These are phyloP conservation scores for Cladosporium sp. DNA, from an alignment of 2,329 filamentous ascomycete species.

Conservation along the genomic window DNA sequence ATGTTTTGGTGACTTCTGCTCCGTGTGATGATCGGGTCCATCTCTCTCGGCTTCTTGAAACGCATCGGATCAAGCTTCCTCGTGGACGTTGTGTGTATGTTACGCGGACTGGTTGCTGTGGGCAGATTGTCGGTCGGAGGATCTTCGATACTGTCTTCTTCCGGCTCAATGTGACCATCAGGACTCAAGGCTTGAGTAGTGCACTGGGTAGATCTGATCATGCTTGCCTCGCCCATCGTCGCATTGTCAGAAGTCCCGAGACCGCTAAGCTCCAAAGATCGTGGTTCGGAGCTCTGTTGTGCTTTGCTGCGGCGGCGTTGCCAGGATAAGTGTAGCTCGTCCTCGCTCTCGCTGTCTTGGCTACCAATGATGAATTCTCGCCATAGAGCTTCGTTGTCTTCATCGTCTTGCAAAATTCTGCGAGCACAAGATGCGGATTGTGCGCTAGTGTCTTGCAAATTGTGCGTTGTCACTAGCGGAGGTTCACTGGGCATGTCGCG, in stretches of 20 bases:
- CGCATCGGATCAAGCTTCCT: background rate
- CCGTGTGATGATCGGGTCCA: background rate
- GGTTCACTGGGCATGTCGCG: too few species aligned
- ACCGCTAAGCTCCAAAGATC: conserved; percentile 14
- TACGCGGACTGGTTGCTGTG: background rate
- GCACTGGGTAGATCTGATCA: background rate
- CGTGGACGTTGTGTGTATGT: background rate
- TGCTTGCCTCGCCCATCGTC: conserved; percentile 4
- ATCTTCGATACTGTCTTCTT: background rate
- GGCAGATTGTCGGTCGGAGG: background rate
- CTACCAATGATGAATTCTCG: conserved; percentile 22
- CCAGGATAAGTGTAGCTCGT: background rate
- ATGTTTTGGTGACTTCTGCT: background rate
- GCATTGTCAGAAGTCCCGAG: conserved; percentile 15
- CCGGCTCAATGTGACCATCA: background rate
- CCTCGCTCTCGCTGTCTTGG: conserved; percentile 15
- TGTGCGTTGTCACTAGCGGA: too few species aligned
- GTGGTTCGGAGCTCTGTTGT: background rate
- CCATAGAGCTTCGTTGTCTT: conserved; percentile 21
- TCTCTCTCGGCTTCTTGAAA: background rate
- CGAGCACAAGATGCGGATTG: background rate
- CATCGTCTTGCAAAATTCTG: conserved; percentile 2
- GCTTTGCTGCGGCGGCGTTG: conserved; percentile 3
- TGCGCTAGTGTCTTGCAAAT: background rate
- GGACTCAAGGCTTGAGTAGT: background rate